Evolutionary conservation across 2,329 filamentous ascomycete genomes (phyloP).

Genomic region (Hyphodiscus sp.): DNA sequence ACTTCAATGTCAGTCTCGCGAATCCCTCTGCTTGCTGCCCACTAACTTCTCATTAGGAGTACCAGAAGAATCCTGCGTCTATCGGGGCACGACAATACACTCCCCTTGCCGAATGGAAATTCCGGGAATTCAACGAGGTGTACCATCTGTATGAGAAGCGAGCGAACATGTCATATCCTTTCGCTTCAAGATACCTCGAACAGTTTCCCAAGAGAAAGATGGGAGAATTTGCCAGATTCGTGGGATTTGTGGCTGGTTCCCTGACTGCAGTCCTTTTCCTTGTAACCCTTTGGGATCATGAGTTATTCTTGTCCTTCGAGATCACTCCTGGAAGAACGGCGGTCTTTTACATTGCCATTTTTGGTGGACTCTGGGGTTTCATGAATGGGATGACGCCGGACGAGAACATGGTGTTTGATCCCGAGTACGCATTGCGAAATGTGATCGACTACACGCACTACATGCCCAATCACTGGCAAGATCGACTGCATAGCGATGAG

Average conservation of each 20-base stretch:
- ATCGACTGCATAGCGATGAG: slow-evolving; percentile 85
- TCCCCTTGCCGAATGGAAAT: slow-evolving; percentile 93
- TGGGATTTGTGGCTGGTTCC: slow-evolving; percentile 82
- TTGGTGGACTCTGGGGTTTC: slow-evolving; percentile 76
- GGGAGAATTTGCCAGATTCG: slow-evolving; percentile 74
- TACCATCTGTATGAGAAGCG: slow-evolving; percentile 86
- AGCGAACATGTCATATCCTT: slow-evolving; percentile 90
- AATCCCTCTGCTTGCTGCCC: background rate
- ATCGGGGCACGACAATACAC: slow-evolving; percentile 89
- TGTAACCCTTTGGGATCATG: slow-evolving; percentile 80
- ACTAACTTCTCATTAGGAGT: slow-evolving; percentile 54
- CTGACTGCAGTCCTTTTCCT: slow-evolving; percentile 79
- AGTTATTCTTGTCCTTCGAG: slow-evolving; percentile 87
- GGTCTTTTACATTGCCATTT: slow-evolving; percentile 81
- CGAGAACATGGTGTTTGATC: slow-evolving; percentile 85
- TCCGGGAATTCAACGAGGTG: slow-evolving; percentile 95
- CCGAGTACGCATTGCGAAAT: slow-evolving; percentile 78
- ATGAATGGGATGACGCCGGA: slow-evolving; percentile 80
- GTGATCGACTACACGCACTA: slow-evolving; percentile 94
- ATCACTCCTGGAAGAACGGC: slow-evolving; percentile 83
- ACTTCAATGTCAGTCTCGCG: slow-evolving; percentile 67
- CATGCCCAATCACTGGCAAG: slow-evolving; percentile 81
- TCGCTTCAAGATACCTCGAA: slow-evolving; percentile 84
- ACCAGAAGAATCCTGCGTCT: slow-evolving; percentile 85
- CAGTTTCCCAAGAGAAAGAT: slow-evolving; percentile 96